phyloP scores from a whole-genome alignment of 306 rosid species.

The Rubus parviflorus region DNA sequence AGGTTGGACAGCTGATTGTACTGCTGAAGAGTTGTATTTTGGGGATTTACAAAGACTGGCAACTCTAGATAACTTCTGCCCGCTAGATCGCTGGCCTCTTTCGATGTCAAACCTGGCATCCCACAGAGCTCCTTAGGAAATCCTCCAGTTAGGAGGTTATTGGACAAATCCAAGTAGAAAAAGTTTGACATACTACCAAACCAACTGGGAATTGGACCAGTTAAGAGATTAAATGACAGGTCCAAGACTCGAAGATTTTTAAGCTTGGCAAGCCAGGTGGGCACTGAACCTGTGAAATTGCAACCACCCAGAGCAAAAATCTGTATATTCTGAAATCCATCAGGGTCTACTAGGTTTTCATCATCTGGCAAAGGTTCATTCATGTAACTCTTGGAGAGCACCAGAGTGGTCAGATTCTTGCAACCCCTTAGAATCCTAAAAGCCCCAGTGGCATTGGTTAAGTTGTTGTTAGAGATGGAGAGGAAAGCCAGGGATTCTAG shows the following conservation, averaged over 20 bases:
- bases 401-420: constrained; percentile 67
- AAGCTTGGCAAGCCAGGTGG: constrained; percentile 69
- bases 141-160: constrained; percentile 52
- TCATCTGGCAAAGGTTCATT: constrained; percentile 58
- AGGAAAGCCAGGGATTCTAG: constrained; percentile 68
- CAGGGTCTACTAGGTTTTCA: constrained; percentile 42
- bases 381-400: constrained; percentile 51
- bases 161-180: constrained; percentile 80
- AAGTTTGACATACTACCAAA: constrained; percentile 61
- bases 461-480: constrained; percentile 62
- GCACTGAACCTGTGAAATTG: constrained; percentile 62
- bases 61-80: constrained; percentile 63
- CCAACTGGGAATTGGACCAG: constrained; percentile 76
- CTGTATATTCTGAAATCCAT: constrained; percentile 64
- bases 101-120: constrained; percentile 55
- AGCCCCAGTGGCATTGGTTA: constrained; percentile 63
- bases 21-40: constrained; percentile 63
- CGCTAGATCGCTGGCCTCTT: constrained; percentile 40
- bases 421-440: constrained; percentile 57
- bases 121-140: constrained; percentile 61
- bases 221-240: constrained; percentile 57
- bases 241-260: constrained; percentile 69
- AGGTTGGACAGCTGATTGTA: constrained; percentile 77
- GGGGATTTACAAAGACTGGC: constrained; percentile 78
- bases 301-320: constrained; percentile 81